phyloP scores from a whole-genome alignment of 2,329 filamentous ascomycete genomes.

The Penicillium expansum region DNA sequence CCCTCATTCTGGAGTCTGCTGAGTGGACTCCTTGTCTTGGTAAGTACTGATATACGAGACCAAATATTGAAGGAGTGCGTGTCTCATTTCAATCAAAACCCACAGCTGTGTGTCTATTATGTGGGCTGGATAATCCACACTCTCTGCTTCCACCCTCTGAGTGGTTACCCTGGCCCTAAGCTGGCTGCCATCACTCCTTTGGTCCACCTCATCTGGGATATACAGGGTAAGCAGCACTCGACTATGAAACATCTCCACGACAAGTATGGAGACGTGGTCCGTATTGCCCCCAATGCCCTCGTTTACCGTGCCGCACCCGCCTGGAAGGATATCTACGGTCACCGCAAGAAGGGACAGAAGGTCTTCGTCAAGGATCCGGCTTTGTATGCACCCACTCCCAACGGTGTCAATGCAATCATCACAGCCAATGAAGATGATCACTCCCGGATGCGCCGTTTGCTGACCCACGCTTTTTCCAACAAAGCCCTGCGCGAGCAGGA shows the following conservation, averaged over 20 bases:
- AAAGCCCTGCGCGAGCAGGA: constrained; percentile 36
- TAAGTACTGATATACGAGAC: constrained; percentile 1
- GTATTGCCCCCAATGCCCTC: constrained; percentile 41
- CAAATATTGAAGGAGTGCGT: background rate
- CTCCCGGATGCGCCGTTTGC: constrained; percentile 31
- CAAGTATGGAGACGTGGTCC: constrained; percentile 35
- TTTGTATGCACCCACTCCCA: constrained; percentile 21
- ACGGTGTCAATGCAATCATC: constrained; percentile 25
- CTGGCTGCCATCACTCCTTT: constrained; percentile 29
- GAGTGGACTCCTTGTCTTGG: background rate
- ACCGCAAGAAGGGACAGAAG: constrained; percentile 24
- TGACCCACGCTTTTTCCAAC: constrained; percentile 38
- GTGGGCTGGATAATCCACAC: constrained; percentile 21
- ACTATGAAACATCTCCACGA: constrained; percentile 23
- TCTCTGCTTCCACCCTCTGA: constrained; percentile 32
- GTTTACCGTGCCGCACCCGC: constrained; percentile 31
- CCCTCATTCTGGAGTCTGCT: constrained; percentile 1
- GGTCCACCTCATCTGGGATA: constrained; percentile 19
- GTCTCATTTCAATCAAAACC: background rate
- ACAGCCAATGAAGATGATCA: constrained; percentile 29
- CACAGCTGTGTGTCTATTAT: constrained; percentile 7
- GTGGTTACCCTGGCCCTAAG: constrained; percentile 34
- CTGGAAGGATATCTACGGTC: constrained; percentile 40
- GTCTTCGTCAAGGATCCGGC: constrained; percentile 27
- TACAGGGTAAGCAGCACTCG: constrained; percentile 18